These are phyloP conservation scores for Alternaria ethzedia DNA, from an alignment of 2,329 filamentous ascomycete species.

Conservation along the genomic window DNA sequence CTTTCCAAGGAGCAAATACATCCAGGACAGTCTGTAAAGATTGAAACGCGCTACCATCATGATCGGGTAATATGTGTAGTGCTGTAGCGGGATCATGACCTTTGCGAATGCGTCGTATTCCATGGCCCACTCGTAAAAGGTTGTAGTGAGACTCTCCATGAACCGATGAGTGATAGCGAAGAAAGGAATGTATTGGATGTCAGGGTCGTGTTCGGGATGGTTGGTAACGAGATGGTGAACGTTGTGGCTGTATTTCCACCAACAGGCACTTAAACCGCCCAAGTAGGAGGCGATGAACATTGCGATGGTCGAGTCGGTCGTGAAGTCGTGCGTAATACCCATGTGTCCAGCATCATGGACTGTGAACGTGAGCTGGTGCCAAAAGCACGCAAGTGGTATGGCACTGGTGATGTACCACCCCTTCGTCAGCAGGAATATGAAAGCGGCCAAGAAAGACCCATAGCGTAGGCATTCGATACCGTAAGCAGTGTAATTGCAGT, in stretches of 20 bases:
- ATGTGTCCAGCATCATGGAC: conserved; percentile 97
- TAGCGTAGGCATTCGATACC: conserved; percentile 77
- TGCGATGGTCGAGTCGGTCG: conserved; percentile 81
- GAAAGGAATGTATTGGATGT: conserved; percentile 79
- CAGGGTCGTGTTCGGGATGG: conserved; percentile 91
- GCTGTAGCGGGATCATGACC: conserved; percentile 65
- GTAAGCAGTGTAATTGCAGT: conserved; percentile 85
- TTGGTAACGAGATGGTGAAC: conserved; percentile 98
- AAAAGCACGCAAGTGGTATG: conserved; percentile 78
- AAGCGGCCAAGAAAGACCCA: conserved; percentile 66
- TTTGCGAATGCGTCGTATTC: conserved; percentile 67
- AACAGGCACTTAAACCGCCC: conserved; percentile 87
- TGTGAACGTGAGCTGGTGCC: conserved; percentile 94
- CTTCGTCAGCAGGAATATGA: conserved; percentile 56
- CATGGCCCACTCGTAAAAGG: conserved; percentile 71
- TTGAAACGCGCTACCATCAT: conserved; percentile 75
- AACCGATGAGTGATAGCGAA: conserved; percentile 72
- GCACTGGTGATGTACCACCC: conserved; percentile 66
- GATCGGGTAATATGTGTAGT: conserved; percentile 72
- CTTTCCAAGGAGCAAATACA: conserved; percentile 64
- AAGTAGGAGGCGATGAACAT: conserved; percentile 90
- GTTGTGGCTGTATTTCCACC: conserved; percentile 98
- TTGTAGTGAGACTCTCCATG: conserved; percentile 67
- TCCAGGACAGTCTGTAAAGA: conserved; percentile 71
- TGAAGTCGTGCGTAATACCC: conserved; percentile 93